phyloP scores from a whole-genome alignment of 805 yeast species.

The Metschnikowia chrysomelidarum region DNA sequence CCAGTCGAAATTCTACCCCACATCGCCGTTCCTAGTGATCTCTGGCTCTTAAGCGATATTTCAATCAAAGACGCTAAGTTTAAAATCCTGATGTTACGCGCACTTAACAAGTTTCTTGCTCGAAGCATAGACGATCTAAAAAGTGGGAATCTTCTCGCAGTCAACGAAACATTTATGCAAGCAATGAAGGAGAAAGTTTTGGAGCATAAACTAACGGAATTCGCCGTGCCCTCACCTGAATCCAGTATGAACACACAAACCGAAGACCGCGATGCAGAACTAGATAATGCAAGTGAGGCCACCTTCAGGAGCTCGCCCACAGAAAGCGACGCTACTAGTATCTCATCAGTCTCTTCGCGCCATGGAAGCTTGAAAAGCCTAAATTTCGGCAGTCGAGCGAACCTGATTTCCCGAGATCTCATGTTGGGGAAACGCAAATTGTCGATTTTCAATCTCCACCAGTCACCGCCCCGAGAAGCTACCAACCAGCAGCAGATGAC shows the following conservation, averaged over 20 bases:
- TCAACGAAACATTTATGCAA: constrained; percentile 27
- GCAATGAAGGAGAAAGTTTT: constrained; percentile 32
- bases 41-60: constrained; percentile 36
- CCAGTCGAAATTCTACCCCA: constrained; percentile 32
- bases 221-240: constrained; percentile 3
- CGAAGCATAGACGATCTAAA: constrained; percentile 6
- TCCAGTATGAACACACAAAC: constrained; percentile 6
- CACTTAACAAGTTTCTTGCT: constrained; percentile 30
- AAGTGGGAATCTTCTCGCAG: constrained; percentile 18
- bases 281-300: constrained; percentile 7
- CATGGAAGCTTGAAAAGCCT: constrained; percentile 3
- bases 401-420: constrained; percentile 15
- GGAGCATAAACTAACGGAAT: constrained; percentile 31
- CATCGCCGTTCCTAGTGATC: constrained; percentile 33
- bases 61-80: constrained; percentile 29
- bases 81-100: constrained; percentile 32
- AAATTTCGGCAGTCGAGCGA: constrained; percentile 7
- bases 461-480: neutral
- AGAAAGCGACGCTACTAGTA: constrained; percentile 4
- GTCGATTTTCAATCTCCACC: constrained; percentile 13
- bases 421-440: constrained; percentile 13
- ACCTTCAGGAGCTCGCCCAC: neutral
- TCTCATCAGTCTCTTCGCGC: constrained; percentile 7
- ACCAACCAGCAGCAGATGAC: neutral
- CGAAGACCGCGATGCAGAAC: constrained; percentile 14